Base-by-base conservation (phyloP, 2,329 filamentous ascomycete genomes). In the Coniella vitis region DNA sequence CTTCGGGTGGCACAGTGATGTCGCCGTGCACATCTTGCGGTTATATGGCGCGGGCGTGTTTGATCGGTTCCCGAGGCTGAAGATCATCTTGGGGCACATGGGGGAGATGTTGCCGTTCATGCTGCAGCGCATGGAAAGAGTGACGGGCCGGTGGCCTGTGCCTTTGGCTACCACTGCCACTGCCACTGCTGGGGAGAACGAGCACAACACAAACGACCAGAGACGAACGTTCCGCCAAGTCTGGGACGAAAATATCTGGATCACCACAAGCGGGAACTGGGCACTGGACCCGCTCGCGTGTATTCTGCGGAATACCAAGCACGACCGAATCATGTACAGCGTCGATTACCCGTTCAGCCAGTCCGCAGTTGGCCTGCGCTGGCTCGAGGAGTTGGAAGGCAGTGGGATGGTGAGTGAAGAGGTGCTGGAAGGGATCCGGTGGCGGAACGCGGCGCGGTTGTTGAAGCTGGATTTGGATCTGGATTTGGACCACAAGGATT, bases 341-440 rank as follows among this genome's bases (percentile, higher is more conserved):
- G 72, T 79, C 9, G 77, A 81, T 55, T 81, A 79, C 55, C 79
- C 78, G 0, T 79, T 80, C 43, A 68, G 68, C 38, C 64, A 63
- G 42, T 78, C 72, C 51, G 69, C 73, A 49, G 69, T 70, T 13
- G 77, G 76, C 0, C 59, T 66, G 22, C 63, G 61, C 8, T 78
- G 74, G 55, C 63, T 81, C 46, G 57, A 68, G 43, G 71, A 75
- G 51, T 58, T 81, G 37, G 63, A 67, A 48, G 58, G 65, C 38
- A 78, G 75, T 53, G 72, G 70, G 0, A 56, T 80, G 55, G 65
- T 82, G 29, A 69, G 59, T 1, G 60, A 65, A 25, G 69, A 75
- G 43, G 69, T 76, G 47, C 66, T 77, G 55, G 69, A 74, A 39
- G 64, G 60, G 37, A 71, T 80, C 55, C 70, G 66, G 0, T 73